Evolutionary conservation across 345 rosid genomes (phyloP).

Genomic region (Raphanus sativus): DNA sequence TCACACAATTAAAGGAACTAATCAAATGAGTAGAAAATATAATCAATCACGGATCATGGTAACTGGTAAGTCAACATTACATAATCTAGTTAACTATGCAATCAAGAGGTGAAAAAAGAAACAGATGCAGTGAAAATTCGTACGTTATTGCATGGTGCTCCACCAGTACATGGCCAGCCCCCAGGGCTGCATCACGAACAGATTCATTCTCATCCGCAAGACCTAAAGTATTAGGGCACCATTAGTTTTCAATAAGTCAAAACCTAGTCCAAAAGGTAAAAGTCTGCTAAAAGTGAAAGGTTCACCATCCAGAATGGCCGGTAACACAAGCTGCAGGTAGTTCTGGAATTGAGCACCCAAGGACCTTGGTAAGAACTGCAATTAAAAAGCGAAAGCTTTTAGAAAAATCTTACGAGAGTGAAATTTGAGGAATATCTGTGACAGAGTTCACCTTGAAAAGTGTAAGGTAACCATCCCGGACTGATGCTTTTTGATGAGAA

Average conservation of each 20-base stretch:
- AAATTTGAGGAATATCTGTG: conserved; percentile 2
- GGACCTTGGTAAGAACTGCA: conserved; percentile 92
- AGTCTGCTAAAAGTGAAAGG: conserved; percentile 9
- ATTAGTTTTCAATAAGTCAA: conserved; percentile 25
- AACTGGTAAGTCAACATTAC: conserved; percentile 12
- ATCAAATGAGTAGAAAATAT: conserved; percentile 3
- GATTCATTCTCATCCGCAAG: conserved; percentile 99
- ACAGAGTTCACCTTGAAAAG: conserved; percentile 73
- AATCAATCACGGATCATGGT: conserved; percentile 4
- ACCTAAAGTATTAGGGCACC: conserved; percentile 48
- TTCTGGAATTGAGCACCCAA: conserved; percentile 92
- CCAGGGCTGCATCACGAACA: conserved; percentile 97
- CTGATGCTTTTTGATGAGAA: conserved; percentile 89
- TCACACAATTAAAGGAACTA: not conserved
- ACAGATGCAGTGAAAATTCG: conserved; percentile 1
- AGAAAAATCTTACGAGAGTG: not conserved
- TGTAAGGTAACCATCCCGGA: conserved; percentile 97
- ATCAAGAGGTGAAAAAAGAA: not conserved
- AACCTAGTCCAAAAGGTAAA: conserved; percentile 16
- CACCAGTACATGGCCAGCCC: conserved; percentile 96
- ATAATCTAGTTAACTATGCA: not conserved
- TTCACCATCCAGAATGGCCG: conserved; percentile 92
- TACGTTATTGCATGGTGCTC: conserved; percentile 99
- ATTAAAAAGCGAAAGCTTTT: conserved; percentile 28
- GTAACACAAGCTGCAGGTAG: conserved; percentile 90